Evolutionary conservation across 2,329 filamentous ascomycete genomes (phyloP).

Genomic region (Ophiosphaerella korrae): DNA sequence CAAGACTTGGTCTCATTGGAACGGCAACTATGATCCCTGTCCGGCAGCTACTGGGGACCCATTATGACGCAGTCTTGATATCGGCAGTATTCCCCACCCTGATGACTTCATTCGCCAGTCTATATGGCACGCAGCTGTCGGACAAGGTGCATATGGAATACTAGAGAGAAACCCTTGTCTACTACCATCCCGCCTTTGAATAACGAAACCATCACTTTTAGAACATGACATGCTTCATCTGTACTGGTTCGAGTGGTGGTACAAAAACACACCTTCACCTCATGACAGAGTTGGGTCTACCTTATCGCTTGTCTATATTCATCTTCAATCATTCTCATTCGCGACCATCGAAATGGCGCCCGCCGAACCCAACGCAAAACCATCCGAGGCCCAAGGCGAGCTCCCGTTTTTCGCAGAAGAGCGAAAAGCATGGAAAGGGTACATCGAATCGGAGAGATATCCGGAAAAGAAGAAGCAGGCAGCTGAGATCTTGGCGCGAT

Average conservation of each 20-base stretch:
- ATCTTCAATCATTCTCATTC: not conserved
- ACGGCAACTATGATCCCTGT: no score
- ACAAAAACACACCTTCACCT: not conserved
- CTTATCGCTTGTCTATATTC: not conserved
- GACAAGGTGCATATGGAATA: slow-evolving; percentile 3
- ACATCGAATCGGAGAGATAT: slow-evolving; percentile 59
- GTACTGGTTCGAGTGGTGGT: not conserved
- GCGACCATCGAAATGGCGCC: slow-evolving; percentile 31
- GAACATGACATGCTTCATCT: slow-evolving; percentile 13
- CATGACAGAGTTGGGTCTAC: not conserved
- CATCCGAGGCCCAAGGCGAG: slow-evolving; percentile 33
- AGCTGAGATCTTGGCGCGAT: slow-evolving; percentile 58
- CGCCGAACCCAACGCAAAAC: slow-evolving; percentile 36
- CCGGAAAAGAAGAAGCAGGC: slow-evolving; percentile 69
- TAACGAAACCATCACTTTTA: slow-evolving; percentile 10
- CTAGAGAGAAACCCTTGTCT: not conserved
- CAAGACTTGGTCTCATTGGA: no score
- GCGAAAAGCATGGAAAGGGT: slow-evolving; percentile 57
- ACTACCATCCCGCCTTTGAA: slow-evolving; percentile 3
- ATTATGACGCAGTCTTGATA: no score
- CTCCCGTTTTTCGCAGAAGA: slow-evolving; percentile 50
- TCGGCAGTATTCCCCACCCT: no score
- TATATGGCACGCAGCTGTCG: not conserved
- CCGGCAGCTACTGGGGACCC: no score
- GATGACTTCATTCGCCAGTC: not conserved